These are phyloP conservation scores for Candolleomyces aberdarensis DNA, from an alignment of 768 basidiomycete species.

Conservation along the genomic window DNA sequence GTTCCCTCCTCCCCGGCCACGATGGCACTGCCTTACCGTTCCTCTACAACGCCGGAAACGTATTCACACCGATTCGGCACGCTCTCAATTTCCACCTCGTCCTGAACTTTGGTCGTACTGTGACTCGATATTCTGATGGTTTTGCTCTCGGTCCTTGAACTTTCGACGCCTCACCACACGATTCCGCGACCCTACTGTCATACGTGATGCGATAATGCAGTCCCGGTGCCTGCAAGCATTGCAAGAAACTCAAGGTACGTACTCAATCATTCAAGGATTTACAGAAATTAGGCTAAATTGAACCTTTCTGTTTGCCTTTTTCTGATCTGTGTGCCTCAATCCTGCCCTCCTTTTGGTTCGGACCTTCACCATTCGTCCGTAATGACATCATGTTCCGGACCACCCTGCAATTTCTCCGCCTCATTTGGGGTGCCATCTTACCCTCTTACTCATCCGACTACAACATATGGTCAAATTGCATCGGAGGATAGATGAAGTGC, in stretches of 20 bases:
- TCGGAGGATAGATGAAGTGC: conserved; percentile 73
- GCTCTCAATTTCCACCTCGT: not conserved
- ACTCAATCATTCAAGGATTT: conserved; percentile 5
- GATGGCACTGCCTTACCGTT: not conserved
- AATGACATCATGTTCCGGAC: not conserved
- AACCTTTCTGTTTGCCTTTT: not conserved
- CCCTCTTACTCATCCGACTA: not conserved
- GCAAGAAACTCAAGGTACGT: conserved; percentile 84
- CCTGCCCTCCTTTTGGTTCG: conserved; percentile 1
- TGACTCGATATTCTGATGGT: not conserved
- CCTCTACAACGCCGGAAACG: not conserved
- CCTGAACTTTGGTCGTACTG: not conserved
- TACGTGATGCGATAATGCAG: conserved; percentile 31
- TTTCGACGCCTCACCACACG: not conserved
- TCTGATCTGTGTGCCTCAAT: conserved; percentile 10
- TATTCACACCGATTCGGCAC: not conserved
- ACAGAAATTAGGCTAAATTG: not conserved
- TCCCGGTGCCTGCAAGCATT: conserved; percentile 80
- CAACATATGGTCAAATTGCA: conserved; percentile 5
- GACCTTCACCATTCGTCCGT: not conserved
- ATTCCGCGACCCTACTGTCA: not conserved
- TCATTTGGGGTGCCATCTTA: not conserved
- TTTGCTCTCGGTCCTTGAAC: not conserved
- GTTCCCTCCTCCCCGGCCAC: not conserved
- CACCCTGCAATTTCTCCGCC: not conserved